Percentiles rank a stretch among this genome's conserved stretches.
Evolutionary conservation across 1,284 basidiomycete species (phyloP).

Genomic region (Anthracocystis setariae): DNA sequence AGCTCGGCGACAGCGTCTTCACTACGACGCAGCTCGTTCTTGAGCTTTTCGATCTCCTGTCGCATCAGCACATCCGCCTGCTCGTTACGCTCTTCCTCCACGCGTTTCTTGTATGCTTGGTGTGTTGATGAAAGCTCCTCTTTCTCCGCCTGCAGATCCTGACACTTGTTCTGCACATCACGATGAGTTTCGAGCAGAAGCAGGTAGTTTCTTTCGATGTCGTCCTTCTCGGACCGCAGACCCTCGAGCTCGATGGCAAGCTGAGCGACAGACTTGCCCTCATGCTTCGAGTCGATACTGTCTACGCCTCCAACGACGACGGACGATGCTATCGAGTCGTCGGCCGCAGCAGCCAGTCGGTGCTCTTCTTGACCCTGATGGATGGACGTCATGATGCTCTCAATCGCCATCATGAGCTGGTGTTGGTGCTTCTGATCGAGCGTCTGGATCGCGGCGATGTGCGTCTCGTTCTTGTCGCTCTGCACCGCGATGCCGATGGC

Average conservation of each 20-base stretch:
- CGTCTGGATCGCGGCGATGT: constrained; percentile 84
- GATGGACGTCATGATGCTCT: constrained; percentile 47
- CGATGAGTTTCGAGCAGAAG: constrained; percentile 80
- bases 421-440: constrained; percentile 81
- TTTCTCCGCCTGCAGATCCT: constrained; percentile 53
- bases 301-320: not conserved
- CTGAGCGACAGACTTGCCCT: constrained; percentile 27
- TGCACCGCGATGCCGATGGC: constrained; percentile 93
- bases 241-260: constrained; percentile 79
- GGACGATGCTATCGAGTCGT: constrained; percentile 28
- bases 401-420: constrained; percentile 78
- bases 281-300: constrained; percentile 11
- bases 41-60: constrained; percentile 57
- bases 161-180: constrained; percentile 74
- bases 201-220: constrained; percentile 80
- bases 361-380: constrained; percentile 35
- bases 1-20: constrained; percentile 59
- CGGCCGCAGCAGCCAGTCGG: constrained; percentile 10
- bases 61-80: constrained; percentile 53
- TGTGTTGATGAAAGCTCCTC: constrained; percentile 36
- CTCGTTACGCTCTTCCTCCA: constrained; percentile 47
- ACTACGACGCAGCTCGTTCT: constrained; percentile 51
- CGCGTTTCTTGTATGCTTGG: constrained; percentile 38
- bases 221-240: constrained; percentile 64
- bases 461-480: constrained; percentile 76